Evolutionary conservation across 1,284 basidiomycete species (phyloP), one percentile per base, ranked within the genome.

Genomic region (Testicularia cyperi): DNA sequence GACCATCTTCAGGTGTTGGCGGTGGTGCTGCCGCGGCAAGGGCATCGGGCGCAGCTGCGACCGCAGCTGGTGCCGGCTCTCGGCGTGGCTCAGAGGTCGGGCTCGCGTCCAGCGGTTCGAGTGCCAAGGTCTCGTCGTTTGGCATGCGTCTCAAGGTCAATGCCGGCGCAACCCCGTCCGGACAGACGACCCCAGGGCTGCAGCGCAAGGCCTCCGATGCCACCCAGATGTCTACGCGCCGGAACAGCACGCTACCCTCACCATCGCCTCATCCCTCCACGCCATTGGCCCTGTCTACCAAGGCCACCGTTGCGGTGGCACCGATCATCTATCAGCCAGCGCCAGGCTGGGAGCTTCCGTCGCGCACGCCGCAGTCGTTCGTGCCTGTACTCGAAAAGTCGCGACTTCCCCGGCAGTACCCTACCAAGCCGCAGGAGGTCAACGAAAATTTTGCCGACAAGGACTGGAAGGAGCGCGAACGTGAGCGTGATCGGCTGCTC

Each of bases 391-490:
- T 58, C 14, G 54, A 65, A 35, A 47, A 44, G 16, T 52, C 57
- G 15, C 53, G 56, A 15, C 38, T 41, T 6, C 65, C 68, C 10
- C 34, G 54, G 30, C 52, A 51, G 3, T 72, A 72, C 26, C 68
- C 72, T 2, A 72, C 61, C 22, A 60, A 66, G 29, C 72, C 71
- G 6, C 41, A 49, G n/a, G 58, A 75, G 31, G 72, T 75, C 32
- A 51, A 61, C 30, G 70, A 70, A 19, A 53, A 75, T 38, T 75
- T 74, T 38, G 60, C 72, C 25, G 33, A 61, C 38, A 58, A 61
- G 37, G 72, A 75, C 34, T 74, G 72, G 70, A 65, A 62, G 35
- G 69, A 71, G 31, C 49, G 63, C 40, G 68, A 71, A 27, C 53
- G 67, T 6, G 68, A 72, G 30, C 51, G 70, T 5, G 72, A 74